A percentile compares a stretch with the other conserved stretches of the same genome.
Evolutionary conservation across 257 asterid genomes (phyloP).

Genomic region (Jasminum sambac): DNA sequence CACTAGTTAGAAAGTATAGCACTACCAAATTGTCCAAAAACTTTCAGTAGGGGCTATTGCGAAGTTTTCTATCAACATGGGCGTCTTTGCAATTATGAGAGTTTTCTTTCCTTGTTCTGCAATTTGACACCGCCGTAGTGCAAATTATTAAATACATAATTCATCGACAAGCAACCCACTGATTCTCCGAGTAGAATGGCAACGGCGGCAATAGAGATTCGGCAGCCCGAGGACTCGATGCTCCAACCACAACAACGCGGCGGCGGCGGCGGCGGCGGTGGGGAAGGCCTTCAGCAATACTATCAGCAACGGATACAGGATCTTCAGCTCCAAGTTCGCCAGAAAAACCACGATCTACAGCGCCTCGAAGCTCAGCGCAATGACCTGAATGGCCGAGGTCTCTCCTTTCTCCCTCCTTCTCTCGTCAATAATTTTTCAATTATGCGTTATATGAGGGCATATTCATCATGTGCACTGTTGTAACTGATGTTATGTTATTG

Average conservation of each 20-base stretch:
- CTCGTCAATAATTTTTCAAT: background rate
- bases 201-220: slow-evolving; percentile 44
- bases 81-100: background rate
- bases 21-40: too few relatives aligned
- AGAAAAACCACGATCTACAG: slow-evolving; percentile 57
- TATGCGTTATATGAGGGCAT: background rate
- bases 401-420: background rate
- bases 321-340: slow-evolving; percentile 63
- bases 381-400: slow-evolving; percentile 71
- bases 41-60: background rate
- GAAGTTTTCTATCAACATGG: background rate
- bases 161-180: background rate
- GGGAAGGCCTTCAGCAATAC: slow-evolving; percentile 72
- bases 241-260: slow-evolving; percentile 37
- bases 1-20: too few relatives aligned
- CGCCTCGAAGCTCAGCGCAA: slow-evolving; percentile 82
- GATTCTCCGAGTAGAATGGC: slow-evolving; percentile 40
- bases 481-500: background rate
- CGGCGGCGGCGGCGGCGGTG: slow-evolving; percentile 27
- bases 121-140: background rate
- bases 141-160: too few relatives aligned
- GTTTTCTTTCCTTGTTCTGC: background rate
- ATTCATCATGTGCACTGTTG: background rate
- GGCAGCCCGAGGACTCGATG: slow-evolving; percentile 41
- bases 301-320: slow-evolving; percentile 67